Conservation (phyloP, 169 alveolate genomes). For the Babesia bovis region DNA sequence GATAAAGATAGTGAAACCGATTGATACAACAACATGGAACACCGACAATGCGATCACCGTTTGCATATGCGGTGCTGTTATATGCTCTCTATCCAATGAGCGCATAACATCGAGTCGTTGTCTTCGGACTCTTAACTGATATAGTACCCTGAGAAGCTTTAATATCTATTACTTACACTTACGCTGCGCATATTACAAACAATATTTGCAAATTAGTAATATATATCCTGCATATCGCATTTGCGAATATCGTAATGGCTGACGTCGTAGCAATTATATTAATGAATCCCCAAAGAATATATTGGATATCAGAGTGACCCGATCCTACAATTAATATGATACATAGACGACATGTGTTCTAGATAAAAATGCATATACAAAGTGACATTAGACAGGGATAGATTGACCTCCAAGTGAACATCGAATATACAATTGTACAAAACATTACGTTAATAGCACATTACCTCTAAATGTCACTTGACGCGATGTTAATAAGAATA, state of each 20-base stretch:
- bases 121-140: conserved; percentile 22
- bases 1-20: neutral
- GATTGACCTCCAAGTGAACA: too few relatives aligned
- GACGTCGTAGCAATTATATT: neutral
- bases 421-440: neutral
- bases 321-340: conserved; percentile 3
- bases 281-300: conserved; percentile 2
- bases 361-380: too few relatives aligned
- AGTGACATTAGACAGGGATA: too few relatives aligned
- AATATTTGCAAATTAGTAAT: neutral
- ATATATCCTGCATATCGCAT: conserved; percentile 1
- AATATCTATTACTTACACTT: neutral
- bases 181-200: conserved; percentile 8
- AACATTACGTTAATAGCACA: neutral
- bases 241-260: neutral
- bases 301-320: neutral
- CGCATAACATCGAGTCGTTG: conserved; percentile 14
- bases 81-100: conserved; percentile 19
- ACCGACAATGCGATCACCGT: neutral
- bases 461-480: conserved; percentile 50
- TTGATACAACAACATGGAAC: conserved; percentile 13
- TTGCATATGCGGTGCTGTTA: conserved; percentile 28
- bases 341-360: neutral
- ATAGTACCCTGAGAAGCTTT: conserved; percentile 3
- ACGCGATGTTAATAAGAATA: conserved; percentile 14